Conservation (phyloP, 495 filamentous ascomycete species). For the Neurospora sp. region DNA sequence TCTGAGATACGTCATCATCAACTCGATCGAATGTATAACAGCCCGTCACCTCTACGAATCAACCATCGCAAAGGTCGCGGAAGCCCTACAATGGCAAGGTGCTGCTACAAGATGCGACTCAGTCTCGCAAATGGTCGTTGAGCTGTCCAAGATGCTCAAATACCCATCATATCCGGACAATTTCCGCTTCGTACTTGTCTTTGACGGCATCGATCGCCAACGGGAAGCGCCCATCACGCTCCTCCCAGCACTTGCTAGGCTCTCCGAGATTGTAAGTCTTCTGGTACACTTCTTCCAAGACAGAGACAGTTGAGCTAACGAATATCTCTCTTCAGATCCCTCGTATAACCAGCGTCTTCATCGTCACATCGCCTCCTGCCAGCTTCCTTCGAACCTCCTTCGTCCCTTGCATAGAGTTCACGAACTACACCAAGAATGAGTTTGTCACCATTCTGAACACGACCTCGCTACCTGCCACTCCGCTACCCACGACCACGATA, state of each 20-base stretch:
- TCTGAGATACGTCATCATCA: conserved; percentile 59
- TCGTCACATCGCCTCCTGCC: conserved; percentile 63
- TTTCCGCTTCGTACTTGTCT: conserved; percentile 61
- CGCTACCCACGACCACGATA: conserved; percentile 27
- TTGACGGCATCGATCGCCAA: conserved; percentile 87
- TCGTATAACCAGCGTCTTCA: conserved; percentile 64
- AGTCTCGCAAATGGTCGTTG: conserved; percentile 59
- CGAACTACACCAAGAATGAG: conserved; percentile 72
- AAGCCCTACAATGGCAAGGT: conserved; percentile 38
- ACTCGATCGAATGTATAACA: conserved; percentile 79
- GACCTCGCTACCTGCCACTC: conserved; percentile 17
- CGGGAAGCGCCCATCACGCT: conserved; percentile 70
- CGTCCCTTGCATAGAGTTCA: conserved; percentile 72
- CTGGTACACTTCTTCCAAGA: not conserved
- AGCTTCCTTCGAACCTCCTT: conserved; percentile 61
- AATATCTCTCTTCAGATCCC: conserved; percentile 53
- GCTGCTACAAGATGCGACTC: conserved; percentile 57
- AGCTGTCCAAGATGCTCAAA: conserved; percentile 51
- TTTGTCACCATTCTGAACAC: conserved; percentile 59
- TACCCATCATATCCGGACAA: conserved; percentile 24
- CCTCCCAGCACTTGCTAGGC: conserved; percentile 49
- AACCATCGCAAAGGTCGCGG: conserved; percentile 42
- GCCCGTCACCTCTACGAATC: conserved; percentile 76
- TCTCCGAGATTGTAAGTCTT: conserved; percentile 23
- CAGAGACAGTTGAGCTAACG: not conserved